Base-by-base conservation (phyloP, 1,139 yeast genomes). In the Pneumocystis oryctolagi region DNA sequence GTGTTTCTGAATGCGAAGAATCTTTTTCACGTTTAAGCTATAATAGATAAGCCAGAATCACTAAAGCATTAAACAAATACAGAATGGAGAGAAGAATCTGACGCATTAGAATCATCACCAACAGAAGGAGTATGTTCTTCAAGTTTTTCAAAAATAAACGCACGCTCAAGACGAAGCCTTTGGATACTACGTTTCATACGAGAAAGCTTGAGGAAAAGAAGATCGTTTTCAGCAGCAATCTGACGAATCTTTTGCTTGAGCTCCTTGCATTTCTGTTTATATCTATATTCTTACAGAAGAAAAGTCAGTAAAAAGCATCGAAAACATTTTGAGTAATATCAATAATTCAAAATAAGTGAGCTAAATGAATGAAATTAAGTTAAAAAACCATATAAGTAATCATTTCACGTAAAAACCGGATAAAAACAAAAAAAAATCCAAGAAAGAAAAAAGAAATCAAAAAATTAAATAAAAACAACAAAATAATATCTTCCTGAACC, bases 141-240 rank as follows among this genome's bases (percentile, higher is more conserved):
- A 59, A 92, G 79, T 67, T 89, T 79, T 71, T 92, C 97, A 61
- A 90, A 75, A 61, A 92, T 75, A 35, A 90, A 77, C 0, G 90
- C 82, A 70, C 94, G 85, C 71, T 92, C 97, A 58, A 89, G 78
- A 65, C 96, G 81, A 62, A 88, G 77, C 67, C 97, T 78, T 68
- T 90, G 84, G 40, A 90, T 84, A 5, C 90, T 82, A 30, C 84
- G 80, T 68, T 87, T 84, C 8, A 95, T 85, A 69, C 97, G 81
- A 20, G 86, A 81, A 53, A 92, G 82, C 1, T 95, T 89, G 55
- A 89, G 76, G 0, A 90, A 81, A 62, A 89, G 82, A 8, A 84
- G 76, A 71, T 89, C 95, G 73, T 92, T 94, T 71, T 83, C 83
- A 62, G 82, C 84, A 70, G 90, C 95, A 56, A 90, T 80, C 68